Percentiles rank a stretch among this genome's conserved stretches.
These are phyloP conservation scores for Alternaria rosae DNA, from an alignment of 2,329 filamentous ascomycete species.

Conservation along the genomic window DNA sequence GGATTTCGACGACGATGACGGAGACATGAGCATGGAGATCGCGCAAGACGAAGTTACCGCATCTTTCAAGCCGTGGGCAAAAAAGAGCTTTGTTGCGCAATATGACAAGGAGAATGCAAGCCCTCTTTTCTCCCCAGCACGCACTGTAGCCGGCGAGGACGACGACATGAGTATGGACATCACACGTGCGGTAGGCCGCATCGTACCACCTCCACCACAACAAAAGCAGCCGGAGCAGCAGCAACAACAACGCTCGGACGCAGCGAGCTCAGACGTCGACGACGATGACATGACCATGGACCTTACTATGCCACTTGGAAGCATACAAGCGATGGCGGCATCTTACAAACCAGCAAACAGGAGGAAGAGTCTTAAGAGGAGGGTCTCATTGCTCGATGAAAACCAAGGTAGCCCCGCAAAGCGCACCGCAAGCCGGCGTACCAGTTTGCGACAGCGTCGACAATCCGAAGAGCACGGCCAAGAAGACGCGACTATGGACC, in stretches of 20 bases:
- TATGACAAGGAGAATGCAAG: conserved; percentile 60
- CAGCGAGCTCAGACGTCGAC: conserved; percentile 49
- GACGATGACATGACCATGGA: conserved; percentile 63
- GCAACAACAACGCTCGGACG: conserved; percentile 33
- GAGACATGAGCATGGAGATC: conserved; percentile 61
- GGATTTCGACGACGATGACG: conserved; percentile 57
- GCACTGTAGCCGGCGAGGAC: conserved; percentile 52
- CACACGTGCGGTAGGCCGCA: conserved; percentile 81
- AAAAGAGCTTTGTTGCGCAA: conserved; percentile 57
- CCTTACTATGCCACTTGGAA: conserved; percentile 63
- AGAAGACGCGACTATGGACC: conserved; percentile 53
- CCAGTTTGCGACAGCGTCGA: conserved; percentile 50
- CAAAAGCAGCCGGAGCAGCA: conserved; percentile 22
- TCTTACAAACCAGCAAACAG: conserved; percentile 35
- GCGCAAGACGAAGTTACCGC: conserved; percentile 74
- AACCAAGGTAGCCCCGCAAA: conserved; percentile 50
- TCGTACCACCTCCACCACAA: conserved; percentile 62
- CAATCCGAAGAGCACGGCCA: conserved; percentile 46
- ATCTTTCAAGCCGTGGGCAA: conserved; percentile 76
- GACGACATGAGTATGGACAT: conserved; percentile 93
- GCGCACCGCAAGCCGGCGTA: conserved; percentile 42
- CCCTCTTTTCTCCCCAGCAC: conserved; percentile 56
- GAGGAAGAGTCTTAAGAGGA: conserved; percentile 53
- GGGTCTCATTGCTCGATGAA: conserved; percentile 50
- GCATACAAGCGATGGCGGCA: conserved; percentile 51